Percentiles rank a stretch among this genome's conserved stretches.
These are phyloP conservation scores for Xylariaceae sp. DNA, from an alignment of 2,329 filamentous ascomycete genomes.

Conservation along the genomic window DNA sequence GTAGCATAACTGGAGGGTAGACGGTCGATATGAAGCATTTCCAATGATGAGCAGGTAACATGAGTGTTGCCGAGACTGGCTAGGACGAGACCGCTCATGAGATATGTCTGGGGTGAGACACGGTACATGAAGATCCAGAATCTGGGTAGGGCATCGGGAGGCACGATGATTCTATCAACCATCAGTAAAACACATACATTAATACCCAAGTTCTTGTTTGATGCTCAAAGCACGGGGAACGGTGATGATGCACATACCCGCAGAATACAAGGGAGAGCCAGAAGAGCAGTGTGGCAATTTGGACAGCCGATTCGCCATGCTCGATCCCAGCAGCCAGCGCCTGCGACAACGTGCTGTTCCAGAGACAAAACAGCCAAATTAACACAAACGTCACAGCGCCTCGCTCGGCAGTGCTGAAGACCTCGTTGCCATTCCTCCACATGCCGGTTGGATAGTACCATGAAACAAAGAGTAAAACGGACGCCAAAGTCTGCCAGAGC, in stretches of 20 bases:
- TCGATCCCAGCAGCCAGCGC: not conserved
- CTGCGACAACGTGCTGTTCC: constrained; percentile 10
- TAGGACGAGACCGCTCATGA: not conserved
- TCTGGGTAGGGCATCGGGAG: constrained; percentile 1
- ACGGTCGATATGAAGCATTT: not conserved
- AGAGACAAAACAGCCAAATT: constrained; percentile 5
- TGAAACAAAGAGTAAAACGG: constrained; percentile 1
- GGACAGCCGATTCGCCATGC: constrained; percentile 1
- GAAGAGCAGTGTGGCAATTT: constrained; percentile 7
- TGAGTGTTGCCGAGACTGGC: not conserved
- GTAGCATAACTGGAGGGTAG: not conserved
- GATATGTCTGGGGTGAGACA: constrained; percentile 15
- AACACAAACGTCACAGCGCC: constrained; percentile 8
- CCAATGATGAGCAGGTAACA: not conserved
- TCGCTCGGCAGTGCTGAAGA: constrained; percentile 1
- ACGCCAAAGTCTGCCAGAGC: constrained; percentile 27
- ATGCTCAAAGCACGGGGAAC: not conserved
- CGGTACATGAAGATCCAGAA: constrained; percentile 20
- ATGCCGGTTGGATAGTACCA: constrained; percentile 19
- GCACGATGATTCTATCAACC: constrained; percentile 8
- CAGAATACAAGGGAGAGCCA: constrained; percentile 12
- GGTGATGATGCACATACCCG: constrained; percentile 9
- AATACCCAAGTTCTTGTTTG: no score
- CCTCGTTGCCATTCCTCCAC: constrained; percentile 1
- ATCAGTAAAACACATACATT: no score